Base-by-base conservation (phyloP, 371 early-diverging fungal genomes). In the Mucor sp. region DNA sequence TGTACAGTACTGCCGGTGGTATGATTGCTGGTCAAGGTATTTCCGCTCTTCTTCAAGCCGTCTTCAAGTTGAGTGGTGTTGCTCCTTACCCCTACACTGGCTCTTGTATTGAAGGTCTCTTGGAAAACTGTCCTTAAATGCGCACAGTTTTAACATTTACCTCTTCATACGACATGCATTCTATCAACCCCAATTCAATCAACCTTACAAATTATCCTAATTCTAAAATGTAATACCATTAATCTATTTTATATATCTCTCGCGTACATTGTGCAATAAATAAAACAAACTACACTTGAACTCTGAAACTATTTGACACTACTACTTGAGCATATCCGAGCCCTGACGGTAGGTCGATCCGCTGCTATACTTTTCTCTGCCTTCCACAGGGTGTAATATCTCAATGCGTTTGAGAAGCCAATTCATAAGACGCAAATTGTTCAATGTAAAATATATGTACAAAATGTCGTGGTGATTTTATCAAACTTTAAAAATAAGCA, bases 11-110 rank as follows among this genome's bases (percentile, higher is more conserved):
- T 55, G 89, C 92, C 56, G 85, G 83, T 68, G 93, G 93, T 62
- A 69, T 90, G 66, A 87, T 91, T 74, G 90, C 91, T 66, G 93
- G 93, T 63, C 89, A 89, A 68, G 93, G 93, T 72, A 85, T 91
- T 57, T 84, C 85, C 50, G 91, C 90, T 58, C 75, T 90, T 47
- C 63, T 90, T 66, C 77, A 85, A 61, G 90, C 90, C 30, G 71
- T 89, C 41, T 75, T 88, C 66, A 78, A 76, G 28, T 69, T 92
- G n/a, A 65, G 64, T 19, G 67, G 66, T 61, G 74, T 82, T 14
- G 35, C 69, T 23, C 68, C 67, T 17, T 66, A 75, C 56, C 28
- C 70, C 27, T 71, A 44, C 59, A 61, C 64, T 50, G 69, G 67
- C 17, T 75, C 80, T 57, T 80, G 80, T 60, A 69, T 72, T 47